Base-by-base conservation (phyloP, 352 stramenopile species). In the Pythium sukuiense region DNA sequence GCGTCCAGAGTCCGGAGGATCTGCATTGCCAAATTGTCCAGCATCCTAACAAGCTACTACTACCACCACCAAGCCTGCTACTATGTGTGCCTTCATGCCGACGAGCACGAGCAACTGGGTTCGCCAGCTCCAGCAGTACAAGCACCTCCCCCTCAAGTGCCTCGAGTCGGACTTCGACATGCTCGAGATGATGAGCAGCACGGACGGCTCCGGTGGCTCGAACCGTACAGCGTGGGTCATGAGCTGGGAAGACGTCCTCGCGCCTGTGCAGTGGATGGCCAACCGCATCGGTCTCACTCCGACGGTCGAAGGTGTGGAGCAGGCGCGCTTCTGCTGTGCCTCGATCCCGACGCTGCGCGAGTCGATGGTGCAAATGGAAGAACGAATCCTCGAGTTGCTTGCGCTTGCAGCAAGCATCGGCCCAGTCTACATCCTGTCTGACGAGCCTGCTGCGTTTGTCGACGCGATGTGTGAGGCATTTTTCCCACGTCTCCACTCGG, bases 211-310 rank as follows among this genome's bases (percentile, higher is more conserved):
- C 6, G 24, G n/a, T n/a, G 32, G 8, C 27, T 37, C 76, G 37
- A 60, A 63, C 35, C 63, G 63, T 56, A 61, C 63, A 30, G 63
- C 63, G 1, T 70, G 63, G 63, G 69, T 80, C 53, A 74, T 85
- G 54, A 80, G 76, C 61, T 88, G 76, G 79, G 77, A 88, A 43
- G 76, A 88, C 48, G 75, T 85, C 39, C 71, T 88, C 20, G 61
- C 76, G 30, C 79, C 79, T 2, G 69, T 72, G 56, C 30, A 70
- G 41, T 88, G 73, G 75, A 59, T 88, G 65, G 33, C 50, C 5
- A 59, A 63, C 11, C 56, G 76, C 27, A 62, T 88, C n/a, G 71
- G 77, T 4, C 65, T 83, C 33, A 57, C 55, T 2, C 56, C n/a
- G 6, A 70, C 62, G 0, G 24, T 70, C 1, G 53, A 70, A 35